A percentile compares a stretch with the other conserved stretches of the same genome.
These are phyloP conservation scores for Cytospora piceicola DNA, from an alignment of 2,329 filamentous ascomycete genomes.

Conservation along the genomic window DNA sequence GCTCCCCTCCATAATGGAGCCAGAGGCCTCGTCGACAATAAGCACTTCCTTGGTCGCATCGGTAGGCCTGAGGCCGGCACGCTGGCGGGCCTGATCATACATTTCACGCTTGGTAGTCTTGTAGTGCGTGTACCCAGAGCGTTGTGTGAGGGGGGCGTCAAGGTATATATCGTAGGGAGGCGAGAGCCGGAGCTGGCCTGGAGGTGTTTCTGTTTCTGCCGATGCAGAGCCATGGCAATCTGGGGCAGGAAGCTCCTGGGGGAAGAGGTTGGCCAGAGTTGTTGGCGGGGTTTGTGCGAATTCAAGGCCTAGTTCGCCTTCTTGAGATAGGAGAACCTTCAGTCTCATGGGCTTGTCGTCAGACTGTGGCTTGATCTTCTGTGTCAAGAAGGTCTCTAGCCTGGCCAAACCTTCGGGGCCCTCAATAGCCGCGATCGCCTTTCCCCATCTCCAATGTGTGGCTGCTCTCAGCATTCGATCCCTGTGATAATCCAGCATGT, in stretches of 20 bases:
- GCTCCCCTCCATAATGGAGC: conserved; percentile 82
- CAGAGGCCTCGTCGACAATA: conserved; percentile 63
- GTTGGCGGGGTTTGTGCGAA: conserved; percentile 43
- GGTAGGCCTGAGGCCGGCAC: conserved; percentile 57
- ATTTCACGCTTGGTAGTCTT: conserved; percentile 78
- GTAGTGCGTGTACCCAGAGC: conserved; percentile 74
- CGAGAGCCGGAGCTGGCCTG: conserved; percentile 33
- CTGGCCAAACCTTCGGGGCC: conserved; percentile 51
- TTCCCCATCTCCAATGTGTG: conserved; percentile 57
- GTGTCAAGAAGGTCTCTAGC: conserved; percentile 46
- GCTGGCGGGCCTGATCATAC: conserved; percentile 71
- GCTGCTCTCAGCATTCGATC: conserved; percentile 75
- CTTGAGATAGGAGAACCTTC: conserved; percentile 56
- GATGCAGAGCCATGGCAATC: neutral
- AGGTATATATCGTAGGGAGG: conserved; percentile 49
- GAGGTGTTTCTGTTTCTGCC: conserved; percentile 10
- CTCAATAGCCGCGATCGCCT: conserved; percentile 48
- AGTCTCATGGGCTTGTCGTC: conserved; percentile 50
- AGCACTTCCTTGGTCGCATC: conserved; percentile 70
- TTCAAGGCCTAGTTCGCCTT: conserved; percentile 52
- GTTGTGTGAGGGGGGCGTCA: conserved; percentile 46
- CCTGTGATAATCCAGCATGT: conserved; percentile 78
- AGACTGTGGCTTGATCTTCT: conserved; percentile 34
- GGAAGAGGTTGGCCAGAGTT: conserved; percentile 60
- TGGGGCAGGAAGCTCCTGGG: conserved; percentile 56